Base-by-base conservation (phyloP, 352 stramenopile genomes). In the Globisporangium okanoganense region DNA sequence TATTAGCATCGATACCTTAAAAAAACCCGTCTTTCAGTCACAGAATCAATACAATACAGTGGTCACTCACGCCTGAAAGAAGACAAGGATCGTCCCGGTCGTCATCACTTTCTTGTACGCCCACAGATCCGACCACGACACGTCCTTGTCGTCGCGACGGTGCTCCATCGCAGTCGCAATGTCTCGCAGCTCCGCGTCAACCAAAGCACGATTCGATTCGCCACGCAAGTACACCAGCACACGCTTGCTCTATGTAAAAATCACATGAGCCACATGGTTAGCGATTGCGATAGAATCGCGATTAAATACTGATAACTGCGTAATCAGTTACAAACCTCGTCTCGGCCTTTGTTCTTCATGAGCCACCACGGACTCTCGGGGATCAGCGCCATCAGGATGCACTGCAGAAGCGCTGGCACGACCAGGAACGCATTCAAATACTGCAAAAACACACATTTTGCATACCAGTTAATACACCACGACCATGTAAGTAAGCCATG, bases 281-380 rank as follows among this genome's bases (percentile, higher is more conserved):
- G 48, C 2, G 9, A 31, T 3, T 18, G 2, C 18, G 7, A 35
- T 10, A 33, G 6, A 18, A n/a, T 22, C 4, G 0, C 8, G 14
- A 2, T 25, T 29, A 9, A n/a, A 9, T 27, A 5, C 10, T 33
- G 29, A 50, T 24, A 27, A 20, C 20, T 36, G 33, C 7, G n/a
- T 10, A 7, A 14, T 12, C 16, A 48, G n/a, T 2, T 16, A 18
- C 43, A 3, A 13, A 75, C 70, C 47, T 78, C 72, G 35, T 74
- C 63, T 67, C 74, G 65, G 43, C 84, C 75, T 18, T 77, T 75
- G 44, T 83, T 76, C 62, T 87, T 91, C 71, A 96, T 87, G 8
- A 96, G 71, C 90, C 90, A 97, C 70, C 82, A 93, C 25, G 88
- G 88, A 72, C 86, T 96, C 67, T 97, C 88, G 0, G 90, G 86